Evolutionary conservation across 495 filamentous ascomycete species (phyloP).

Genomic region (Saxophila tyrrhenica): DNA sequence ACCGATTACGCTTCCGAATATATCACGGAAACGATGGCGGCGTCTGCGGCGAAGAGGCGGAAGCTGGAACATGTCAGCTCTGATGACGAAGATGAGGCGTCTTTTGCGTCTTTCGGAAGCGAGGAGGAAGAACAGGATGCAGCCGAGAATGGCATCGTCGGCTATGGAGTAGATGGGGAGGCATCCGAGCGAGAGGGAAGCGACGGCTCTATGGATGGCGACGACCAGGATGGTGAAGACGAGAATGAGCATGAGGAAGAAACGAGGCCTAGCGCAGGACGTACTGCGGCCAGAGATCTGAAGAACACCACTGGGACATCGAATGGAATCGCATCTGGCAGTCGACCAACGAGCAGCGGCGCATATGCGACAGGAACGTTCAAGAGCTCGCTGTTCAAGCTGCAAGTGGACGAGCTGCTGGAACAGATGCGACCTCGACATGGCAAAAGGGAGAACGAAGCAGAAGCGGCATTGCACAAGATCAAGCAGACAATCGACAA

Average conservation of each 20-base stretch:
- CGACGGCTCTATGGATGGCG: background rate
- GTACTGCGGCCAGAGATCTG: too few species aligned
- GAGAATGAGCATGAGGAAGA: background rate
- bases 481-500: conserved; percentile 66
- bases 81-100: conserved; percentile 15
- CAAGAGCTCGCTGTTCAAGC: conserved; percentile 67
- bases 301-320: background rate
- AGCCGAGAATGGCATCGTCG: background rate
- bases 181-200: background rate
- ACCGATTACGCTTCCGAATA: background rate
- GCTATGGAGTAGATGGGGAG: background rate
- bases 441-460: conserved; percentile 47
- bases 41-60: conserved; percentile 23
- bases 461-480: conserved; percentile 59
- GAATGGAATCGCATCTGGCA: background rate
- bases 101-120: conserved; percentile 13
- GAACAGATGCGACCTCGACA: conserved; percentile 57
- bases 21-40: conserved; percentile 15
- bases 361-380: conserved; percentile 26
- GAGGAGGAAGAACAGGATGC: background rate
- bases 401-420: conserved; percentile 79
- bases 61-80: conserved; percentile 22
- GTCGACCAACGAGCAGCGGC: background rate
- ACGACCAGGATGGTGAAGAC: background rate
- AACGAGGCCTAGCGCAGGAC: too few species aligned